Base-by-base conservation (phyloP, 768 basidiomycete genomes). In the Myochromella boudieri region DNA sequence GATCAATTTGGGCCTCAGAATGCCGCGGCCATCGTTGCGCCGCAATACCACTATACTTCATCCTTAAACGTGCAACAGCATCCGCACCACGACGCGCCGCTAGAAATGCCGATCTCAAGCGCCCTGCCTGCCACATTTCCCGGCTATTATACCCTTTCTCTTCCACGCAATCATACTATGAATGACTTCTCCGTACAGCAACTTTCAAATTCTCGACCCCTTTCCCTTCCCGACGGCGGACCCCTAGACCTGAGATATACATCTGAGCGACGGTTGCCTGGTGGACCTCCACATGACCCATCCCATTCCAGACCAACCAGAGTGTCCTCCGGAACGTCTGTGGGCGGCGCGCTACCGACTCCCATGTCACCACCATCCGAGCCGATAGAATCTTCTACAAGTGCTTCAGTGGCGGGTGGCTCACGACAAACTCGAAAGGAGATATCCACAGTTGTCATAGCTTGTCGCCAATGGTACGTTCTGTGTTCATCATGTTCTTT, bases 391-490 rank as follows among this genome's bases (percentile, higher is more conserved):
- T 48, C 56, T 63, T 68, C 64, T 46, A 62, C 60, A 42, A 60
- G 58, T 48, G 33, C 38, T 42, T 11, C 64, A 52, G 28, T 65
- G 55, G 43, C 64, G 42, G 63, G 52, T 55, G 61, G 58, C 49
- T 64, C 63, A 54, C 70, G 61, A 60, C 67, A 66, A 44, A 49
- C 71, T 51, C 76, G 79, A 60, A 82, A 77, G 64, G 78, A 82
- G 65, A 69, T 71, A 68, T 82, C 85, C 9, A 77, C 71, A 56
- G 77, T 81, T 60, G 87, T 91, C 67, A 87, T 91, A 69, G 87
- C 88, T 54, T 91, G 88, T 74, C 82, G 82, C 52, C 86, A 88
- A 64, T 91, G 87, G 87, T 90, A 63, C 60, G 84, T 72, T 53
- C 51, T 52, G 31, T 49, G 57, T 60, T 58, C 60, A 55, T 58